Base-by-base conservation (phyloP, 148 eudicot species). In the Camellia lanceoleosa region DNA sequence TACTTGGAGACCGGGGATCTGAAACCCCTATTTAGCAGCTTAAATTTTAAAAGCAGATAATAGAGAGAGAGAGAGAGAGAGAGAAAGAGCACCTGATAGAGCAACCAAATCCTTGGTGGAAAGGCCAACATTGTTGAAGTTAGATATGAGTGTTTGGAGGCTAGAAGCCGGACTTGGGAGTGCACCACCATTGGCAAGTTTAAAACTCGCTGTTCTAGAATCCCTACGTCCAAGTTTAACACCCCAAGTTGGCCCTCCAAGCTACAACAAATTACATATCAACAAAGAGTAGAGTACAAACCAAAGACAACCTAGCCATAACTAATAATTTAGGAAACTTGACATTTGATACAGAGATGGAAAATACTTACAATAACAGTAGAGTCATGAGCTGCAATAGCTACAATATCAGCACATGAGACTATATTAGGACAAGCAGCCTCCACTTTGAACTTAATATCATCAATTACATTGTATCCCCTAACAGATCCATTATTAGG, bases 141-240 rank as follows among this genome's bases (percentile, higher is more conserved):
- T 79, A 20, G 30, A 86, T 61, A 58, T 89, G 92, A 68, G 71
- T 80, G 43, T 67, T 87, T 7, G 87, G 92, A 80, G 81, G 38
- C 38, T 86, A 1, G 90, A 86, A 2, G 80, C 78, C 2, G 92
- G 94, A 6, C 86, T 79, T 78, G 94, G 94, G 74, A 91, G 87
- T 15, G 83, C 72, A 47, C 89, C 83, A 46, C 72, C 82, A 78
- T 91, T 91, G 23, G 94, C 94, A 19, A 87, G 90, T 18, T 74
- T 15, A 5, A 51, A 60, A 83, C 88, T 91, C 0, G 94, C 87
- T 18, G 90, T 91, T 75, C 79, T 89, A 0, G 92, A 83, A 64
- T 91, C 94, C 18, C 94, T 81, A 43, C 94, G 88, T 9, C 94
- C 94, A 20, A 91, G 84, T 77, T 87, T 87, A 30, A 91, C 92